phyloP scores from a whole-genome alignment of 1,284 basidiomycete species.

The Pseudozyma flocculosa region DNA sequence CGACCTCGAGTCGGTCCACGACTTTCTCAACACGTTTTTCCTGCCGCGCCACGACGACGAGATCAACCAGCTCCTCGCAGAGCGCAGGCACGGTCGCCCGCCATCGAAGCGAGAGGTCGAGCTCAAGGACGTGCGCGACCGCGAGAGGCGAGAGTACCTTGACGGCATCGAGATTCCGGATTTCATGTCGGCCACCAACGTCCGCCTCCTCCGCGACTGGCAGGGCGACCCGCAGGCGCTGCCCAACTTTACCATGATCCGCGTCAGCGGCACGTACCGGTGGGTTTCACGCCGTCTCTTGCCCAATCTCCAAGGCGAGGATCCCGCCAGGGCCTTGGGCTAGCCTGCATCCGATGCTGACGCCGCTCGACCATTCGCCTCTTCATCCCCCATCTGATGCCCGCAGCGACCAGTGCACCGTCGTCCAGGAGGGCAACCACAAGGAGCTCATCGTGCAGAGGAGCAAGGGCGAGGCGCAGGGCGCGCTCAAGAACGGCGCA shows the following conservation, averaged over 20 bases:
- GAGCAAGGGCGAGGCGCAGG: neutral
- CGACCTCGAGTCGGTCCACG: conserved; percentile 46
- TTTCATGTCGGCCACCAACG: conserved; percentile 44
- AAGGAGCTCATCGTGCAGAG: conserved; percentile 31
- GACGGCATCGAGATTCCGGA: conserved; percentile 54
- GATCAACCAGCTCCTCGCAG: conserved; percentile 29
- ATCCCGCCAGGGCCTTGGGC: no score
- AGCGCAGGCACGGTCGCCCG: conserved; percentile 47
- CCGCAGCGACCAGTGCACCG: conserved; percentile 29
- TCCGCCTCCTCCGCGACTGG: conserved; percentile 50
- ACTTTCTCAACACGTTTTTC: conserved; percentile 40
- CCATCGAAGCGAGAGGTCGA: conserved; percentile 41
- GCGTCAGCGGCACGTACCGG: conserved; percentile 45
- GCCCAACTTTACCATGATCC: conserved; percentile 49
- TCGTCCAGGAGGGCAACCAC: conserved; percentile 41
- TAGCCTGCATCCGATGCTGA: no score
- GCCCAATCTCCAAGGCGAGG: no score
- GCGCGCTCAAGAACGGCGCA: neutral
- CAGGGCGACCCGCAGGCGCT: conserved; percentile 52
- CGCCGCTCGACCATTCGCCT: no score
- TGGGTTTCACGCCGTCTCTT: no score
- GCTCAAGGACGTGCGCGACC: conserved; percentile 37
- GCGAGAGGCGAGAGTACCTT: conserved; percentile 45
- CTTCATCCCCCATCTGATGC: neutral
- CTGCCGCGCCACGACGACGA: conserved; percentile 48